Percentiles rank a stretch among this genome's conserved stretches.
These are phyloP conservation scores for Phoenix roebelenii DNA, from an alignment of 176 grass and related monocot genomes.

Conservation along the genomic window DNA sequence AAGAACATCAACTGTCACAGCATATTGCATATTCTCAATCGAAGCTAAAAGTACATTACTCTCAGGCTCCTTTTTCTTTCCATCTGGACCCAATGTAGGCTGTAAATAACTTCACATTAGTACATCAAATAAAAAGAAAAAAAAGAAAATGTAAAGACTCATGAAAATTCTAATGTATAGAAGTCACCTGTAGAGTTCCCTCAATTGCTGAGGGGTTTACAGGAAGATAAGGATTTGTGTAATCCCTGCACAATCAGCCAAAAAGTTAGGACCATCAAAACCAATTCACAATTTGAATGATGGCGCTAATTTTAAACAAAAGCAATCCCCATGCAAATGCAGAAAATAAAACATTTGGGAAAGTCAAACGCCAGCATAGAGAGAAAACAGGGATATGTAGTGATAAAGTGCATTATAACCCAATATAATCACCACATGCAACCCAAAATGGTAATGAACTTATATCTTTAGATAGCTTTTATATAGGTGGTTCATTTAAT, in stretches of 20 bases:
- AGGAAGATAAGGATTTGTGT: slow-evolving; percentile 95
- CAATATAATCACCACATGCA: too few relatives aligned
- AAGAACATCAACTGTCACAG: slow-evolving; percentile 83
- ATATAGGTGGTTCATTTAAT: too few relatives aligned
- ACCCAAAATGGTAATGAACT: too few relatives aligned
- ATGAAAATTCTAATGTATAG: slow-evolving; percentile 16
- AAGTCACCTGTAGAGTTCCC: slow-evolving; percentile 57
- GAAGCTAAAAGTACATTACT: slow-evolving; percentile 93
- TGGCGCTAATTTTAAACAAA: slow-evolving; percentile 1
- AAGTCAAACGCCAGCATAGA: too few relatives aligned
- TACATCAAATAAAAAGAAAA: slow-evolving; percentile 19
- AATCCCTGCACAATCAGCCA: slow-evolving; percentile 48
- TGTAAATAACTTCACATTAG: slow-evolving; percentile 21
- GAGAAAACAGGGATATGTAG: too few relatives aligned
- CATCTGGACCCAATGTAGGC: slow-evolving; percentile 61
- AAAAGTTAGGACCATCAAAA: neutral
- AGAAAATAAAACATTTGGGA: neutral
- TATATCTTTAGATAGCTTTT: too few relatives aligned
- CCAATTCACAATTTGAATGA: slow-evolving; percentile 15
- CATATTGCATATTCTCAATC: slow-evolving; percentile 96
- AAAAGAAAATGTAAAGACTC: slow-evolving; percentile 7
- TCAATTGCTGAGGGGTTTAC: slow-evolving; percentile 84
- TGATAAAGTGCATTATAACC: too few relatives aligned
- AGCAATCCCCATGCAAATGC: neutral
- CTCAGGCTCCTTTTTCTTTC: slow-evolving; percentile 68